Evolutionary conservation across 768 basidiomycete genomes (phyloP), one percentile per base, ranked within the genome.

Genomic region (Tulasnella sp.): DNA sequence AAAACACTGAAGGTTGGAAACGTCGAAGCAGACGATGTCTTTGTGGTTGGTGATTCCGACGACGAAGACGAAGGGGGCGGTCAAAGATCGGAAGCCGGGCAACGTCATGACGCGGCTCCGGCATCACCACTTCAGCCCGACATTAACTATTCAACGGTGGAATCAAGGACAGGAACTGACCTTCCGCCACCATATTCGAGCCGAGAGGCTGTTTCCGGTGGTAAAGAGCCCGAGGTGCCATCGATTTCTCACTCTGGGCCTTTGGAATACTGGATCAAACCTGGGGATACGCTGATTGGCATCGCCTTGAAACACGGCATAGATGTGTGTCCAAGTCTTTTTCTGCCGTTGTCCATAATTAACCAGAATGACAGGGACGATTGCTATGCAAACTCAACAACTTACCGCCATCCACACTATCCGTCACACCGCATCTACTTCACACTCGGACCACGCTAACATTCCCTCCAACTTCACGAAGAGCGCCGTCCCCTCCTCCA

Each of bases 371-470:
- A 35, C 42, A 79, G 83, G 79, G 75, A 39, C 75, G 75, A 29
- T 71, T 75, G 35, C 70, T 88, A 3, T 85, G 83, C 65, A 77
- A 70, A 17, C 68, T 84, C 12, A 88, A 87, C 64, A 75, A 74
- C 41, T 74, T 88, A 11, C 81, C 84, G 0, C 68, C 72, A 4
- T 82, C 76, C 63, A 80, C 82, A 2, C 68, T 87, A 17, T 77
- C 71, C 57, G 85, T 81, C 0, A 86, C 80, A 0, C 85, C 86
- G 5, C 83, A 86, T 64, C 70, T 87, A 6, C 71, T 87, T 14
- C 84, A 86, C 66, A 86, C 84, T 0, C 78, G 84, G 4, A 69
- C 72, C 1, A 76, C 70, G 59, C 67, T 87, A 57, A 65, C 71
- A 14, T 70, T 86, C 8, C 83, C 83, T 0, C 69, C 74, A 2